These are phyloP conservation scores for Verticillium zaregamsianum DNA, from an alignment of 2,329 filamentous ascomycete species.

Conservation along the genomic window DNA sequence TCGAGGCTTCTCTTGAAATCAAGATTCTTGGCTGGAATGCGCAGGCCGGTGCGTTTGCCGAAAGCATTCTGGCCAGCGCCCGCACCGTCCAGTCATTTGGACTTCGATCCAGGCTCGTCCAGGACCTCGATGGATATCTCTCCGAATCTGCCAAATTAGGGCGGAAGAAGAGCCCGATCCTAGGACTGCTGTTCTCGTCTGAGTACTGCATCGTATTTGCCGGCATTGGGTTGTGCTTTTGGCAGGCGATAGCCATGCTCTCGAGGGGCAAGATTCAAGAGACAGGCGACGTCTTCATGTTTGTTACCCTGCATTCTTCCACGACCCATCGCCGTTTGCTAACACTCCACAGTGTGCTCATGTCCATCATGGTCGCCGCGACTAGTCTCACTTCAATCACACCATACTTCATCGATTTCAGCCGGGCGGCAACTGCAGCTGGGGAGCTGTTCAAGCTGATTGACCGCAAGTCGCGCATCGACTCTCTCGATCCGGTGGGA, in stretches of 20 bases:
- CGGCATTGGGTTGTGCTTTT: constrained; percentile 14
- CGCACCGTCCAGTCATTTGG: constrained; percentile 13
- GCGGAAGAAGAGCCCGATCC: constrained; percentile 24
- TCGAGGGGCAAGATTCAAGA: constrained; percentile 12
- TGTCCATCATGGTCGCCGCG: constrained; percentile 18
- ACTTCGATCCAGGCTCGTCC: constrained; percentile 7
- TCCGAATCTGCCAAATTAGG: constrained; percentile 15
- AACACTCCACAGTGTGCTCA: constrained; percentile 14
- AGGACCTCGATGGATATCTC: constrained; percentile 6
- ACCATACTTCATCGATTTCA: constrained; percentile 15
- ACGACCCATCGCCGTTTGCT: too few relatives aligned
- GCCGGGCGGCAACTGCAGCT: constrained; percentile 11
- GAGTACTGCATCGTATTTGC: constrained; percentile 33
- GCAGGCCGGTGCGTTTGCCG: constrained; percentile 19
- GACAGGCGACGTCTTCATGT: constrained; percentile 12
- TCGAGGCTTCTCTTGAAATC: constrained; percentile 19
- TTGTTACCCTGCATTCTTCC: constrained; percentile 17
- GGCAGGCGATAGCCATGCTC: constrained; percentile 31
- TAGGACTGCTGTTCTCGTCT: constrained; percentile 25
- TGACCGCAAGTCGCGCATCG: constrained; percentile 16
- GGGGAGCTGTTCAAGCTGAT: constrained; percentile 17
- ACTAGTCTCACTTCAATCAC: constrained; percentile 13
- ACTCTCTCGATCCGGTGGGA: constrained; percentile 15
- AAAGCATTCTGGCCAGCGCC: constrained; percentile 16
- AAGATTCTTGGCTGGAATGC: constrained; percentile 19